These are phyloP conservation scores for Alternaria angustiovoidea DNA, from an alignment of 2,329 filamentous ascomycete genomes.

Conservation along the genomic window DNA sequence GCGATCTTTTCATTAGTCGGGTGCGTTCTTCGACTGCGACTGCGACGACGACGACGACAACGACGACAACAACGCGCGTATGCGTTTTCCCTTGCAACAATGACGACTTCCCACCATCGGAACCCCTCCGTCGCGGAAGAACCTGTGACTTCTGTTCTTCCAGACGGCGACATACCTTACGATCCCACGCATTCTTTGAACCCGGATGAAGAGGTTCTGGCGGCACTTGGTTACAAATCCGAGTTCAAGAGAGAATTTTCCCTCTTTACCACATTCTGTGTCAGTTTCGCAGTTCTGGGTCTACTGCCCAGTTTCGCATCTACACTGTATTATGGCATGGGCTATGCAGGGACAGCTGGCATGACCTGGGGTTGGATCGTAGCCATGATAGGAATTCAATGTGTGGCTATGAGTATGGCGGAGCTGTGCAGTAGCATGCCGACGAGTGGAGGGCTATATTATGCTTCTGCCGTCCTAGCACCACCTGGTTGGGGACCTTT, in stretches of 20 bases:
- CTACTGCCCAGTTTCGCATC: constrained; percentile 75
- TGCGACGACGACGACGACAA: neutral
- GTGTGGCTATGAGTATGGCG: constrained; percentile 70
- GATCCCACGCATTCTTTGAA: constrained; percentile 55
- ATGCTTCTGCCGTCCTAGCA: constrained; percentile 75
- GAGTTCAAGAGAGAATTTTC: constrained; percentile 76
- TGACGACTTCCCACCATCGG: constrained; percentile 15
- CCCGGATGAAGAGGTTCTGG: constrained; percentile 68
- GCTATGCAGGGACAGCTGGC: constrained; percentile 56
- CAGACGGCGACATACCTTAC: constrained; percentile 59
- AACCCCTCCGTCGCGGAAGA: constrained; percentile 54
- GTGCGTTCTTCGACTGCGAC: neutral
- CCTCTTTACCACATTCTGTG: constrained; percentile 77
- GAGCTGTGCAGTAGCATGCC: constrained; percentile 78
- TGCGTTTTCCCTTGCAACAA: constrained; percentile 9
- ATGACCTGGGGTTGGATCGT: constrained; percentile 80
- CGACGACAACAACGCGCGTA: constrained; percentile 4
- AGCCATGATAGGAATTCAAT: constrained; percentile 75
- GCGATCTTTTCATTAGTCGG: neutral
- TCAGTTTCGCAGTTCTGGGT: constrained; percentile 76
- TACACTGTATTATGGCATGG: constrained; percentile 74
- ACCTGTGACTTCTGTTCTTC: constrained; percentile 63
- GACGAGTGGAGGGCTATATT: constrained; percentile 75
- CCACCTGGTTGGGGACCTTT: constrained; percentile 71
- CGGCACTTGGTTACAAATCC: constrained; percentile 68